Evolutionary conservation across 257 asterid genomes (phyloP).

Genomic region (Solanum sitiens): DNA sequence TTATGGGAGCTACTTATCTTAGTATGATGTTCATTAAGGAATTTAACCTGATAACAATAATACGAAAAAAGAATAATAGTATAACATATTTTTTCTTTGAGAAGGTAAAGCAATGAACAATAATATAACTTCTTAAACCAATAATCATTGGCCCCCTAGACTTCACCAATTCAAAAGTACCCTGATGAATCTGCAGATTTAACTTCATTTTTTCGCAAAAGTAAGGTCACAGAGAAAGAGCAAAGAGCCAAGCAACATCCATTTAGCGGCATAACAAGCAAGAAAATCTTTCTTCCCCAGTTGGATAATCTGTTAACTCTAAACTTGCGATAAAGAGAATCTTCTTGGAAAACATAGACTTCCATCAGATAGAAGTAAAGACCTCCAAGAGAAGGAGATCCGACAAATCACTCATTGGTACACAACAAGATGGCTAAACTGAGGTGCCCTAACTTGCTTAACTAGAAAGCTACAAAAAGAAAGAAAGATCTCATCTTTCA

Average conservation of each 20-base stretch:
- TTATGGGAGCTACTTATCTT: not conserved
- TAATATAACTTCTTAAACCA: not conserved
- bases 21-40: not conserved
- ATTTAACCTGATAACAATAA: not conserved
- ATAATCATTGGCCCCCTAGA: not conserved
- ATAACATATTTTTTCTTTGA: not conserved
- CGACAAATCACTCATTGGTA: not conserved
- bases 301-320: not conserved
- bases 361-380: not conserved
- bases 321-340: not conserved
- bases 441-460: not conserved
- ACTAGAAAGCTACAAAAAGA: not conserved
- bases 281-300: not conserved
- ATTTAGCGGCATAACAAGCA: not conserved
- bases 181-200: not conserved
- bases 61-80: not conserved
- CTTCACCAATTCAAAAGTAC: not conserved
- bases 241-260: not conserved
- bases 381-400: not conserved
- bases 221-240: not conserved
- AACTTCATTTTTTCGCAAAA: not conserved
- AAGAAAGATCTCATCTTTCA: not conserved
- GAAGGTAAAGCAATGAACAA: not conserved
- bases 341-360: not conserved
- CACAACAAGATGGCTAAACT: not conserved